Evolutionary conservation across 2,329 filamentous ascomycete genomes (phyloP), one percentile per base, ranked within the genome.

Genomic region (Achaetomium macrosporum): DNA sequence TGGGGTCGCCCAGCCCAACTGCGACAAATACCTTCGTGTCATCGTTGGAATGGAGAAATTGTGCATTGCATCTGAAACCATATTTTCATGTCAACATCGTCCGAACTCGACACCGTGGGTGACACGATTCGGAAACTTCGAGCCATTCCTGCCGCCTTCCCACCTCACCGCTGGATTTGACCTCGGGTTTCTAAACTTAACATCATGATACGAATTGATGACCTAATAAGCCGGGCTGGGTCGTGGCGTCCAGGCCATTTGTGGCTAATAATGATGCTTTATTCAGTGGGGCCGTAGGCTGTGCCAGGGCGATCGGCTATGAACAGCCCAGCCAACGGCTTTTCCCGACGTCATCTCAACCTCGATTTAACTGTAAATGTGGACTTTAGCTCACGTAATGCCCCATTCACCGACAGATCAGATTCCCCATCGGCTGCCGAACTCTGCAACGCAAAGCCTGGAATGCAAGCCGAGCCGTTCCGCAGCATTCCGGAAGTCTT

Each of bases 1-100:
- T 9, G 37, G 50, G 43, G 17, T 16, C 20, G 9, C 44, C 45
- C n/a, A 29, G 33, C 15, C 20, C 13, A 42, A 13, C 4, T 33
- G 33, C 31, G 45, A 53, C 46, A 45, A 44, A 48, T 53, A 31
- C 16, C 45, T 36, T 46, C 36, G 15, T 35, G 42, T 41, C 42
- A 31, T 30, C 15, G 25, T 39, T n/a, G n/a, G 15, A 48, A 33
- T 19, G 43, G 37, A 29, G 19, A 30, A 39, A 15, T n/a, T 37
- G 12, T 16, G 29, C 29, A 10, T 13, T 8, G 35, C 42, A 35
- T 41, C 48, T 45, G 42, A 33, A 43, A n/a, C 48, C 15, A 5
- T 19, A 25, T 49, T 36, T 25, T 13, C 25, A 33, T 11, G n/a
- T 13, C 11, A 4, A 11, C n/a, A 33, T 36, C 46, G 11, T 48